Base-by-base conservation (phyloP, 768 basidiomycete genomes). In the Lentinula aciculospora region DNA sequence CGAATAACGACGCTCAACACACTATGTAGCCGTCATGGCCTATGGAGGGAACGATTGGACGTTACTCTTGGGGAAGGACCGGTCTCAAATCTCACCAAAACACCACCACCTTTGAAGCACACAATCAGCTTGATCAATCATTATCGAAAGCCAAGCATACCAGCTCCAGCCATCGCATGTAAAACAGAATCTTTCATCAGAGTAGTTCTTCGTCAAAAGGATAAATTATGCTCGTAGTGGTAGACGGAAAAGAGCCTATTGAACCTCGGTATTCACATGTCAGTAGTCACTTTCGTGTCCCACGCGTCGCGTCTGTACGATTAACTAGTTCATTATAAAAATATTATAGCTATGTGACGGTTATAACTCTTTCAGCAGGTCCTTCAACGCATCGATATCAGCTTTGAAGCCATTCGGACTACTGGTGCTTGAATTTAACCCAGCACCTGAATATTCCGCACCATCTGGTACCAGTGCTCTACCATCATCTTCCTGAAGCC, bases 1-100 rank as follows among this genome's bases (percentile, higher is more conserved):
- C 15, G 28, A 21, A 19, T 5, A 31, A 31, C 25, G 17, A 55
- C 47, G 44, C 23, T 19, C 60, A 51, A 69, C 87, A 71, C 62
- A 89, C 94, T 92, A 92, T 55, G 90, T 94, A 34, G 79, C 84
- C n/a, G 83, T 81, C 94, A 98, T 97, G 23, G 96, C 93, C 54
- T 56, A 17, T 27, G 9, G 12, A 53, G 12, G 28, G 29, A 28
- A 36, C 15, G 6, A 83, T 71, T 23, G 19, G 25, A 23, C 8
- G 19, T 39, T 15, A 50, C 9, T 8, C 5, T 8, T 2, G n/a
- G 3, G 40, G 3, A 45, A 34, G n/a, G 25, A n/a, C 8, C 19
- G 10, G 49, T n/a, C n/a, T 21, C 12, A 32, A 15, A n/a, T 31
- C 54, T 39, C 40, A 56, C 54, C 21, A 79, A 70, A 65, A 96